Evolutionary conservation across 139 green algal genomes (phyloP).

Genomic region (Monoraphidium neglectum): DNA sequence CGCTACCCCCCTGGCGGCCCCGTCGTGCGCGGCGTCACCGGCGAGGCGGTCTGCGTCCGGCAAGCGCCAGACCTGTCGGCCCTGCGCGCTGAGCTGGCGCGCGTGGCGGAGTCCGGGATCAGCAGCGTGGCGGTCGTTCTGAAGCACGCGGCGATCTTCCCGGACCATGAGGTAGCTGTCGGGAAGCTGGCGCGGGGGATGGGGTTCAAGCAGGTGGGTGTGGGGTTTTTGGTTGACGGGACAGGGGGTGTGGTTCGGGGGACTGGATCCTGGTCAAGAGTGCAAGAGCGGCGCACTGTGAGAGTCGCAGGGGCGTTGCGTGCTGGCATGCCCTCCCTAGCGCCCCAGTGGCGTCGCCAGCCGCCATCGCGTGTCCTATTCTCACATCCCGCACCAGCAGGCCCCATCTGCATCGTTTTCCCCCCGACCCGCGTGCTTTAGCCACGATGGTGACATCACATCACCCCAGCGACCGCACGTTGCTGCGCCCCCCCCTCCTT

Average conservation of each 20-base stretch:
- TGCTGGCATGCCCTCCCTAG: no score
- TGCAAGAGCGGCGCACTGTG: not conserved
- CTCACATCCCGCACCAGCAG: no score
- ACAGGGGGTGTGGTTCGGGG: not conserved
- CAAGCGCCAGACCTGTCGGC: conserved; percentile 56
- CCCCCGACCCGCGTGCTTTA: no score
- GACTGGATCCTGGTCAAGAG: not conserved
- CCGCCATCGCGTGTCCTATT: no score
- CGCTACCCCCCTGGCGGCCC: conserved; percentile 39
- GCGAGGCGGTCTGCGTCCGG: conserved; percentile 79
- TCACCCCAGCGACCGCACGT: no score
- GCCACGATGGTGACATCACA: no score
- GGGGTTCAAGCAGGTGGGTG: conserved; percentile 81
- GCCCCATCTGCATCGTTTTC: no score
- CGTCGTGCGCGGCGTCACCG: conserved; percentile 59
- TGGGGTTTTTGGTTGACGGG: no score
- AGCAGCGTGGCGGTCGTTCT: conserved; percentile 87
- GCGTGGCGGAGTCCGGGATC: conserved; percentile 75
- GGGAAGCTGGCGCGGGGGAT: conserved; percentile 68
- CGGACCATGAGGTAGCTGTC: conserved; percentile 82
- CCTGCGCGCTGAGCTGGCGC: conserved; percentile 58
- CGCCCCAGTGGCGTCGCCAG: no score
- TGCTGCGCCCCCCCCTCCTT: no score
- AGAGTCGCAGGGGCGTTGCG: conserved; percentile 26
- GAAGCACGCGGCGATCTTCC: conserved; percentile 93